Evolutionary conservation across 2,329 filamentous ascomycete genomes (phyloP).

Genomic region (Colletotrichum liaoningense): DNA sequence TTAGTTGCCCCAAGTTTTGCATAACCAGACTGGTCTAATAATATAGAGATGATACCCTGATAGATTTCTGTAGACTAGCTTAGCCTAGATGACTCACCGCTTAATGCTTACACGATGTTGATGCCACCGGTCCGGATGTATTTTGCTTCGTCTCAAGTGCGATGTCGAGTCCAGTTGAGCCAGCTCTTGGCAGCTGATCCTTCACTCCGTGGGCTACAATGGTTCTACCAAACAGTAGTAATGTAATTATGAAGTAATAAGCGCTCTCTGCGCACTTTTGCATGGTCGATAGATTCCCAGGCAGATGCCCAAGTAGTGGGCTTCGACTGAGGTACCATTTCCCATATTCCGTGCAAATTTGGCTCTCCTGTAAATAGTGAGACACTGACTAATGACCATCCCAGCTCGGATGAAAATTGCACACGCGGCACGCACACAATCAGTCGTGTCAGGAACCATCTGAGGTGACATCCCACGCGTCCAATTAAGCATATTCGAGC

Average conservation of each 20-base stretch:
- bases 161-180: fast-evolving
- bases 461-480: background rate
- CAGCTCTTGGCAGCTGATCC: background rate
- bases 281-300: background rate
- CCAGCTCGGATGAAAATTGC: background rate
- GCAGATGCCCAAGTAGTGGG: background rate
- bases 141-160: background rate
- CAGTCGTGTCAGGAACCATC: background rate
- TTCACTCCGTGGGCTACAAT: background rate
- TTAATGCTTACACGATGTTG: background rate
- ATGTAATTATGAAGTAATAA: no score
- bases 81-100: background rate
- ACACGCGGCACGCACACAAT: background rate
- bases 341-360: background rate
- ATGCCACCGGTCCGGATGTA: no score
- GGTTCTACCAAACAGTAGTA: no score
- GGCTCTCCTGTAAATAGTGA: background rate
- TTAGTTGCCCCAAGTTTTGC: background rate
- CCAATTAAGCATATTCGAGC: background rate
- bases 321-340: background rate
- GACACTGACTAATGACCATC: background rate
- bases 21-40: background rate
- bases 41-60: constrained; percentile 4
- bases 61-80: background rate
- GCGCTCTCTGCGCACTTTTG: no score